These are phyloP conservation scores for Eimeria nieschulzi DNA, from an alignment of 169 alveolate species.

Conservation along the genomic window DNA sequence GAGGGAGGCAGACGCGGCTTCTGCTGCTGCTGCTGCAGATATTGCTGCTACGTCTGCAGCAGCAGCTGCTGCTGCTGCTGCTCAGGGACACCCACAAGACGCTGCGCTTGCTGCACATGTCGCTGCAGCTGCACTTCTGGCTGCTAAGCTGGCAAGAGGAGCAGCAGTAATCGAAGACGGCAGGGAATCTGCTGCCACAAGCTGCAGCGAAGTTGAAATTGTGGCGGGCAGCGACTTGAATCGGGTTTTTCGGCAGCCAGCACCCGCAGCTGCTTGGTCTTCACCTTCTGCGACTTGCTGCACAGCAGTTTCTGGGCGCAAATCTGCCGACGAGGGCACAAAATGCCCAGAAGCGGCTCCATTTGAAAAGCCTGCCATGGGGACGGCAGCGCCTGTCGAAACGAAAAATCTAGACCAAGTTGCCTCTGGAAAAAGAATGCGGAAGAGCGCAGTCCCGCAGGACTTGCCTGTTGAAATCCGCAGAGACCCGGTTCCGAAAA, in stretches of 20 bases:
- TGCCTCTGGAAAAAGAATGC: conserved; percentile 48
- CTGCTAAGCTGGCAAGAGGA: conserved; percentile 52
- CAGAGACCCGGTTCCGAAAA: conserved; percentile 15
- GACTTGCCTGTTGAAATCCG: not conserved
- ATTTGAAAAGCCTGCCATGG: not conserved
- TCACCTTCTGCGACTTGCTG: not conserved
- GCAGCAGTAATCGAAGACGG: conserved; percentile 16
- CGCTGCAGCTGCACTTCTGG: conserved; percentile 47
- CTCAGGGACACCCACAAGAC: conserved; percentile 5
- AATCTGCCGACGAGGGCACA: not conserved
- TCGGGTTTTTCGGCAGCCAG: not conserved
- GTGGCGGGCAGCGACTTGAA: not conserved
- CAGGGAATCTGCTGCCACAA: not conserved
- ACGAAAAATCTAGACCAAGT: conserved; percentile 14
- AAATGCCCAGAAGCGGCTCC: not conserved
- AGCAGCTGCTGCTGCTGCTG: conserved; percentile 52
- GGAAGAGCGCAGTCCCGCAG: conserved; percentile 52
- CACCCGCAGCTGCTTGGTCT: not conserved
- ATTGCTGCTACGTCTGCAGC: conserved; percentile 32
- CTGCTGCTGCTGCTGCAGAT: conserved; percentile 51
- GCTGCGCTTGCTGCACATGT: conserved; percentile 59
- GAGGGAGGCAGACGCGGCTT: not conserved
- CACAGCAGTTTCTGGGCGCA: not conserved
- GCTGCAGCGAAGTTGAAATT: not conserved
- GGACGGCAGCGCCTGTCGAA: not conserved